phyloP scores from a whole-genome alignment of 2,329 filamentous ascomycete genomes.

The Proliferodiscus dingleyae region DNA sequence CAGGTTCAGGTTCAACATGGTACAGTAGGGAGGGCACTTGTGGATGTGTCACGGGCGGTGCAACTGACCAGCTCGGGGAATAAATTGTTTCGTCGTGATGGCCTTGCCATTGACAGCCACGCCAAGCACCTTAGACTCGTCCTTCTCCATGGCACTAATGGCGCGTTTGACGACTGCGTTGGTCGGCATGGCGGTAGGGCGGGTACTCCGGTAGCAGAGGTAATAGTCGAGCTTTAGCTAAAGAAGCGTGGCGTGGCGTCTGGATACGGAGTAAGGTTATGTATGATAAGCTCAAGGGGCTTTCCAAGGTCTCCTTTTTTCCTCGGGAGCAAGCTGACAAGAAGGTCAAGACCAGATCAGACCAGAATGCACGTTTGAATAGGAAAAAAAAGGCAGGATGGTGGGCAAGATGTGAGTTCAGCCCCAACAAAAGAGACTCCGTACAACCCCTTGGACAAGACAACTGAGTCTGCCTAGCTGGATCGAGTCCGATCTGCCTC shows the following conservation, averaged over 20 bases:
- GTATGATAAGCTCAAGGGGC: too few species aligned
- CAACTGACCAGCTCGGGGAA: conserved; percentile 29
- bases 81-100: conserved; percentile 29
- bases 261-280: too few species aligned
- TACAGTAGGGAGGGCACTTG: too few species aligned
- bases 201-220: too few species aligned
- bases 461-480: background rate
- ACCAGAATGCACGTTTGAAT: too few species aligned
- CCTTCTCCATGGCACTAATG: conserved; percentile 14
- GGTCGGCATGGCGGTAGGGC: background rate
- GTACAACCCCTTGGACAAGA: background rate
- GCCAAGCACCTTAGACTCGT: conserved; percentile 31
- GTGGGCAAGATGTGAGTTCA: too few species aligned
- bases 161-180: background rate
- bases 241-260: background rate
- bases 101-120: conserved; percentile 22
- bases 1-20: background rate
- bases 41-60: too few species aligned
- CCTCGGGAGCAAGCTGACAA: too few species aligned
- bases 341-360: too few species aligned
- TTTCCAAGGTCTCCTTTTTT: too few species aligned
- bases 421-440: background rate
- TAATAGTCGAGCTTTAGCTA: background rate
- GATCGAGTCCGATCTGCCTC: background rate
- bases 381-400: too few species aligned